These are phyloP conservation scores for Cladophialophora yegresii DNA, from an alignment of 2,329 filamentous ascomycete genomes.

Conservation along the genomic window DNA sequence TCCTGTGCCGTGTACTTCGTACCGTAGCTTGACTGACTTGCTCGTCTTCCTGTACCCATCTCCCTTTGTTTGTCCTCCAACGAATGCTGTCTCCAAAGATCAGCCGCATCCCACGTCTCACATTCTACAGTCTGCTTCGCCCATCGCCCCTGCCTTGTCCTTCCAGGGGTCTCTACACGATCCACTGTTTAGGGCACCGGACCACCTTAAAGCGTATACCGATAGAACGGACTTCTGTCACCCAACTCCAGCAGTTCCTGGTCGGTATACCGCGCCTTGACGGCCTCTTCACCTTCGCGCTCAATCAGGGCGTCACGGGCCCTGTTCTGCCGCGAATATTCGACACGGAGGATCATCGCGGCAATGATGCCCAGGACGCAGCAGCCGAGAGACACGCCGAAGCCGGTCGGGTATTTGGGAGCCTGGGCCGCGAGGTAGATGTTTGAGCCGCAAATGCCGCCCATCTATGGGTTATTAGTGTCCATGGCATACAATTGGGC, in stretches of 20 bases:
- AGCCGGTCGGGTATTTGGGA: slow-evolving; percentile 44
- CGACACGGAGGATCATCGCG: slow-evolving; percentile 43
- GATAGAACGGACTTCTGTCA: slow-evolving; percentile 64
- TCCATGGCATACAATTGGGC: not conserved
- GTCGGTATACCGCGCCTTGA: slow-evolving; percentile 48
- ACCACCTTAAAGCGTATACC: slow-evolving; percentile 47
- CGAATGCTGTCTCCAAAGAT: too few species aligned
- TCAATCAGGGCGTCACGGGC: slow-evolving; percentile 12
- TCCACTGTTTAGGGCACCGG: not conserved
- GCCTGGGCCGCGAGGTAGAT: slow-evolving; percentile 43
- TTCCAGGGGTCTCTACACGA: too few species aligned
- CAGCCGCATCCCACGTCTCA: too few species aligned
- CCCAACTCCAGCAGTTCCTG: slow-evolving; percentile 62
- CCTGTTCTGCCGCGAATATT: slow-evolving; percentile 33
- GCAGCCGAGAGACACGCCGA: slow-evolving; percentile 42
- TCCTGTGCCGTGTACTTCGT: too few species aligned
- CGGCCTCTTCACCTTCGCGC: slow-evolving; percentile 38
- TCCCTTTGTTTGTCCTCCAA: too few species aligned
- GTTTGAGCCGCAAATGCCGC: slow-evolving; percentile 44
- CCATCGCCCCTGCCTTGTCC: too few species aligned
- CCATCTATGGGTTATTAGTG: slow-evolving; percentile 29
- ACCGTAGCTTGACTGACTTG: too few species aligned
- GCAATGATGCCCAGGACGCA: slow-evolving; percentile 51
- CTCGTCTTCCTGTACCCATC: too few species aligned
- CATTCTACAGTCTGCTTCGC: too few species aligned